Conservation (phyloP, 345 rosid species). For the Orychophragmus violaceus region DNA sequence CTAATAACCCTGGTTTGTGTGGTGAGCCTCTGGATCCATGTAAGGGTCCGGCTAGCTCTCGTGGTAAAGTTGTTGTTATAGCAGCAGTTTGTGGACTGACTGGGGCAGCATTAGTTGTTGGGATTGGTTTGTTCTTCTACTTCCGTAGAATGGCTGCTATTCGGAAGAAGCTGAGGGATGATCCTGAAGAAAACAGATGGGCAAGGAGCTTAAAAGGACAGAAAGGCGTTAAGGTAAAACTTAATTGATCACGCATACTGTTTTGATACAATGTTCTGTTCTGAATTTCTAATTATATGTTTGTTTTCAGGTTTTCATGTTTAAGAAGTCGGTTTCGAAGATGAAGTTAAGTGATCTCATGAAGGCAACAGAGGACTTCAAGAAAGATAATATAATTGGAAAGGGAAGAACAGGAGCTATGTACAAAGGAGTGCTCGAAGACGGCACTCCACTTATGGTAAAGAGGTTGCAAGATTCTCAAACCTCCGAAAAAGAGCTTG, state of each 20-base stretch:
- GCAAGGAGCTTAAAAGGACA: conserved; percentile 61
- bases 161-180: conserved; percentile 67
- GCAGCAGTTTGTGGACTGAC: conserved; percentile 72
- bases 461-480: conserved; percentile 93
- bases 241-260: background rate
- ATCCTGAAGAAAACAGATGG: conserved; percentile 94
- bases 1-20: conserved; percentile 56
- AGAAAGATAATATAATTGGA: conserved; percentile 69
- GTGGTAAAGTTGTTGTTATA: conserved; percentile 43
- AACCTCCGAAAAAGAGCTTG: conserved; percentile 72
- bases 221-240: conserved; percentile 58
- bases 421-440: conserved; percentile 77
- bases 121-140: conserved; percentile 43
- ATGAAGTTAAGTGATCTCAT: conserved; percentile 81
- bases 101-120: conserved; percentile 53
- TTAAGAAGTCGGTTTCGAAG: conserved; percentile 67
- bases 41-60: conserved; percentile 19
- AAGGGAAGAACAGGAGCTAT: conserved; percentile 81
- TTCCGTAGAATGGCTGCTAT: conserved; percentile 42
- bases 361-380: conserved; percentile 81
- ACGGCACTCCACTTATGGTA: conserved; percentile 68
- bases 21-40: conserved; percentile 50
- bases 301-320: conserved; percentile 66
- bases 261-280: background rate
- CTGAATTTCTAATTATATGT: conserved; percentile 1